phyloP scores from a whole-genome alignment of 306 rosid genomes.

The Casuarina cunninghamiana region DNA sequence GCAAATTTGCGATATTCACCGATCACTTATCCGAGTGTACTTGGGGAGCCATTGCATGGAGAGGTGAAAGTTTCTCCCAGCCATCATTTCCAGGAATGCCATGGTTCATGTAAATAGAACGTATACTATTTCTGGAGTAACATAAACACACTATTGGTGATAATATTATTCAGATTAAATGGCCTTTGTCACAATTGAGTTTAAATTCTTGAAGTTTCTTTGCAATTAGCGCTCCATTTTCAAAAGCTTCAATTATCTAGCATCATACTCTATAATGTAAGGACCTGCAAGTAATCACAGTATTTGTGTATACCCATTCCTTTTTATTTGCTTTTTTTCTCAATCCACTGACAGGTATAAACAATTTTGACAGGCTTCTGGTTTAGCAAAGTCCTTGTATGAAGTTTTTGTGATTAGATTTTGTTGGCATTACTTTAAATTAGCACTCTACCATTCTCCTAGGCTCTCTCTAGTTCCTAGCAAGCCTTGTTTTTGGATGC shows the following conservation, averaged over 20 bases:
- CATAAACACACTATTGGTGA: not conserved
- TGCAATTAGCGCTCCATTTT: not conserved
- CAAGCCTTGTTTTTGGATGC: not conserved
- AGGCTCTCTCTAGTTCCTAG: not conserved
- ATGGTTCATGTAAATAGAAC: constrained; percentile 6
- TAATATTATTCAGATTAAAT: not conserved
- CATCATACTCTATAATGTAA: not conserved
- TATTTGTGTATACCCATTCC: not conserved
- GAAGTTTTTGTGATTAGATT: not conserved
- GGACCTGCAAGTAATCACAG: not conserved
- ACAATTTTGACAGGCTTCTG: too few species aligned
- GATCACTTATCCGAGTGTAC: constrained; percentile 90
- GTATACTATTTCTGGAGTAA: constrained; percentile 2
- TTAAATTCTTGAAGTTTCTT: not conserved
- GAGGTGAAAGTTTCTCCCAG: constrained; percentile 66
- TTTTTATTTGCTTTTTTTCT: not conserved
- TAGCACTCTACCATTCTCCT: not conserved
- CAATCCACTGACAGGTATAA: not conserved
- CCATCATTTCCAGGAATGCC: constrained; percentile 22
- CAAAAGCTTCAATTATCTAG: not conserved
- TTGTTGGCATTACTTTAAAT: not conserved
- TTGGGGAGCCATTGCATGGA: constrained; percentile 96
- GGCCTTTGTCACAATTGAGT: not conserved
- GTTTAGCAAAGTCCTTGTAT: not conserved
- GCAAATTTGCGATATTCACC: constrained; percentile 77